Evolutionary conservation across 83 land plant genomes (phyloP), one percentile per base, ranked within the genome.

Genomic region (Picea abies): DNA sequence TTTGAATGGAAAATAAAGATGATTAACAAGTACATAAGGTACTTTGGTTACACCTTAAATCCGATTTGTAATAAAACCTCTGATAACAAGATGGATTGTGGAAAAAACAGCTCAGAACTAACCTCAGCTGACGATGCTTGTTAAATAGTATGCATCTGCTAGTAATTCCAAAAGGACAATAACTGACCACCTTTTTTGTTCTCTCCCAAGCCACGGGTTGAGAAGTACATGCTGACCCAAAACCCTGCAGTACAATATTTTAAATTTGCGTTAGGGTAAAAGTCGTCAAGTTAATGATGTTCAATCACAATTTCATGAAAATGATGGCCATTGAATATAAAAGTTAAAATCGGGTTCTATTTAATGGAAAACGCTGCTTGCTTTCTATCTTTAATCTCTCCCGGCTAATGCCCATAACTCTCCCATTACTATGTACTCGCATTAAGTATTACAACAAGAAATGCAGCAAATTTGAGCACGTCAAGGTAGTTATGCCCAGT

Each of bases 181-280:
- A 76, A 22, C 60, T 49, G 15, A 12, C 78, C 78, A 76, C 60
- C 60, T 76, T 76, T 76, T 76, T 52, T 10, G 26, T 76, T 76
- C 78, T 60, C 29, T 25, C 35, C 78, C 78, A 49, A 49, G 17
- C 78, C 26, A 52, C 61, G 15, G 25, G 60, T 76, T 47, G 78
- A 49, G 78, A 76, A 49, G 78, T 49, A 16, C 15, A 26, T 44
- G 26, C 25, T 76, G 78, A 61, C 49, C 60, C 12, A 49, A 76
- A 76, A 76, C 78, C 78, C 78, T 76, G 78, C 56, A 22, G 60
- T 49, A 47, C 60, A 76, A 76, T 76, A 22, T 76, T 49, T 25
- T 5, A 76, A 23, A n/a, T 52, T 2, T 2, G 47, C 1, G 4
- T 72, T n/a, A 44, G 14, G 9, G 20, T 49, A 44, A 41, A 67